A percentile compares a stretch with the other conserved stretches of the same genome.
These are phyloP conservation scores for Xylariomycetidae sp. DNA, from an alignment of 2,329 filamentous ascomycete genomes.

Conservation along the genomic window DNA sequence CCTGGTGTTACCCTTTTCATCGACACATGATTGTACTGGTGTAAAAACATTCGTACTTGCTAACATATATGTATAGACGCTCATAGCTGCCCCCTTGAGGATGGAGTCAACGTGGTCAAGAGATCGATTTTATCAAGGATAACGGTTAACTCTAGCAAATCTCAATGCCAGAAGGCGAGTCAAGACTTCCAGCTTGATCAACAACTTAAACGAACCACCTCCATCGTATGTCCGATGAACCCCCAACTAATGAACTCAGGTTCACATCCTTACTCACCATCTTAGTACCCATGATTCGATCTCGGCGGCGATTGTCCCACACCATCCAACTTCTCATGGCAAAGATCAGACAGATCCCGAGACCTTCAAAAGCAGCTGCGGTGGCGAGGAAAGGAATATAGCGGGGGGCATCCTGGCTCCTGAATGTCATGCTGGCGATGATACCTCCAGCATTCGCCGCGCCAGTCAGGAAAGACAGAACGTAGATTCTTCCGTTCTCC, in stretches of 20 bases:
- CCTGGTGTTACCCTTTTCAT: too few species aligned
- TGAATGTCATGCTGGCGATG: conserved; percentile 12
- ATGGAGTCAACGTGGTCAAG: too few species aligned
- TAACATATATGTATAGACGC: too few species aligned
- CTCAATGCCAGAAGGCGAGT: too few species aligned
- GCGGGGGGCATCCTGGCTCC: conserved; percentile 9
- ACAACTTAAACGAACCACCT: not conserved
- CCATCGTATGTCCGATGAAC: not conserved
- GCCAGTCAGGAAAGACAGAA: conserved; percentile 42
- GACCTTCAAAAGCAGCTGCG: not conserved
- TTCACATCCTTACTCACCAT: not conserved
- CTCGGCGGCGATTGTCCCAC: not conserved
- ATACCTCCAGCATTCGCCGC: conserved; percentile 34
- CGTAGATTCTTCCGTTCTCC: conserved; percentile 44
- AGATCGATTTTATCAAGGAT: too few species aligned
- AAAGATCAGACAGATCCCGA: not conserved
- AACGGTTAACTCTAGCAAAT: too few species aligned
- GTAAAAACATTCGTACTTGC: too few species aligned
- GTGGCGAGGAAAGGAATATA: not conserved
- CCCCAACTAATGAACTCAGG: not conserved
- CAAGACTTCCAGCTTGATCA: not conserved
- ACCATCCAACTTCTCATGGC: not conserved
- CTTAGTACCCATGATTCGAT: too few species aligned
- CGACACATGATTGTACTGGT: too few species aligned
- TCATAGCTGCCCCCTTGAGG: too few species aligned